Base-by-base conservation (phyloP, 805 yeast species). In the Kodamaea leandrae region DNA sequence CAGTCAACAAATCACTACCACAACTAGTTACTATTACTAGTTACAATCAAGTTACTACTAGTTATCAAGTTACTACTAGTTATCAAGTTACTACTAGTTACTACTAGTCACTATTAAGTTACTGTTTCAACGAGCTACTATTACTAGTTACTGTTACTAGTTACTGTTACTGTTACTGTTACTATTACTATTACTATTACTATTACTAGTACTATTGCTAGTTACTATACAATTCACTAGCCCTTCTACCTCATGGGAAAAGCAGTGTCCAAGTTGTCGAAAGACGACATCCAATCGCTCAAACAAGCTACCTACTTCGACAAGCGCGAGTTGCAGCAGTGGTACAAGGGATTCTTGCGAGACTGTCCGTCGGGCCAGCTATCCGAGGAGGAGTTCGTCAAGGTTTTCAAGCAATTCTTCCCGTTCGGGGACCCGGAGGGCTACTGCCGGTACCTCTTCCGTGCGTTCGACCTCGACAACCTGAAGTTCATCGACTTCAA, bases 351-450 rank as follows among this genome's bases (percentile, higher is more conserved):
- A 2, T 93, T 93, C 54, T 70, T 84, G 30, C 76, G 96, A 57
- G 99, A 93, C 61, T 91, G 96, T 60, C 97, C 97, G 1, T 73
- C 80, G 24, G 98, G 98, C 1, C 90, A 83, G 58, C 71, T 93
- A 19, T 79, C 89, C 2, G 84, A 83, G 54, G 86, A 83, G 36
- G 98, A 93, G 57, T 88, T 93, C 61, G 80, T 84, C 50, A 87
- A 86, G 61, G 90, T 93, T 14, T 95, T 90, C 68, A 87, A 87
- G 60, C 98, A 93, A 57, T 93, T 91, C 62, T 93, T 93, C 72
- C 99, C 99, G 14, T 93, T 93, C 69, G 99, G 99, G 0, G 96
- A 91, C 55, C 96, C 99, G 1, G 78, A 85, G 3, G 91, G 88
- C 44, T 93, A 88, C 65, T 87, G 96, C 42, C 86, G 80, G 43